Evolutionary conservation across 2,329 filamentous ascomycete genomes (phyloP).

Genomic region (Cytospora piceae): DNA sequence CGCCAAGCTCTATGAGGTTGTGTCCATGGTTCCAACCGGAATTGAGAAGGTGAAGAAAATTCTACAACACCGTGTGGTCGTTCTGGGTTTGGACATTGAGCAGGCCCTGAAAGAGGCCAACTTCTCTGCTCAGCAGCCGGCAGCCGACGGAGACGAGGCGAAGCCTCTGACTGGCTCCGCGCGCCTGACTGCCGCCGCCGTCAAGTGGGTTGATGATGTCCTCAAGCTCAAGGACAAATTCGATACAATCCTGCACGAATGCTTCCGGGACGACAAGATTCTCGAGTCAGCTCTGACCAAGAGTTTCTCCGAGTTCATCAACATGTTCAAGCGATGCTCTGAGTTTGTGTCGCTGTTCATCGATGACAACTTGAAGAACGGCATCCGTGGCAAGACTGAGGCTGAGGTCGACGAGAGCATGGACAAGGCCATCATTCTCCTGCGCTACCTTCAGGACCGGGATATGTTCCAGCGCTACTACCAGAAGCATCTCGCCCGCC

Average conservation of each 20-base stretch:
- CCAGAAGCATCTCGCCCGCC: slow-evolving; percentile 91
- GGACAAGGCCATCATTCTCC: slow-evolving; percentile 85
- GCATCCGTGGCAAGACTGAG: slow-evolving; percentile 91
- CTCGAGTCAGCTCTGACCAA: slow-evolving; percentile 82
- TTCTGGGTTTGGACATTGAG: slow-evolving; percentile 84
- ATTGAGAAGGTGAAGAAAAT: slow-evolving; percentile 76
- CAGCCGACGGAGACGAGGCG: slow-evolving; percentile 48
- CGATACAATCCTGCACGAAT: slow-evolving; percentile 73
- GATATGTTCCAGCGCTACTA: slow-evolving; percentile 97
- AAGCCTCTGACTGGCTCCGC: slow-evolving; percentile 63
- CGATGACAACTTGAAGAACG: slow-evolving; percentile 93
- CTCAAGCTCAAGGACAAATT: slow-evolving; percentile 86
- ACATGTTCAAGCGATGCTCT: slow-evolving; percentile 79
- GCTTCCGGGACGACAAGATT: slow-evolving; percentile 75
- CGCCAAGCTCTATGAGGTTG: slow-evolving; percentile 77
- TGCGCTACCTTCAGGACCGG: slow-evolving; percentile 88
- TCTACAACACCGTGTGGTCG: slow-evolving; percentile 74
- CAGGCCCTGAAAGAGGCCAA: slow-evolving; percentile 61
- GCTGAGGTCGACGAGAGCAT: slow-evolving; percentile 80
- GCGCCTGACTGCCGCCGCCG: slow-evolving; percentile 82
- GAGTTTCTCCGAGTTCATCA: slow-evolving; percentile 93
- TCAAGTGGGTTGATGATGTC: slow-evolving; percentile 95
- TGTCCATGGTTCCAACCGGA: slow-evolving; percentile 53
- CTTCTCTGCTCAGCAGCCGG: slow-evolving; percentile 47
- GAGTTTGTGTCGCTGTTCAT: slow-evolving; percentile 97